These are phyloP conservation scores for Stachybotrys chlorohalonatus DNA, from an alignment of 2,329 filamentous ascomycete genomes.

Conservation along the genomic window DNA sequence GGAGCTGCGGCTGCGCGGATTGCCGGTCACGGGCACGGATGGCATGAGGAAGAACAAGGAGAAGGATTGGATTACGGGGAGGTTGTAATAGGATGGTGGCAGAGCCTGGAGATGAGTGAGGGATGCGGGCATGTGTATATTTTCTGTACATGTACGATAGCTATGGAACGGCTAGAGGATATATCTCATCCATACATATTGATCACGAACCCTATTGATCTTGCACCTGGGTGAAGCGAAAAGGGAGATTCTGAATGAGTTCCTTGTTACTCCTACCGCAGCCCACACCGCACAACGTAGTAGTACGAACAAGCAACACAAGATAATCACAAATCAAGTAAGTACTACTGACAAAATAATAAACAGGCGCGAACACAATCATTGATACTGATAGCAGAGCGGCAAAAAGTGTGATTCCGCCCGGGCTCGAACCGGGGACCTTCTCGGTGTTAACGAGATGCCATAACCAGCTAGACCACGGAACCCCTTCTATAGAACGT, in stretches of 20 bases:
- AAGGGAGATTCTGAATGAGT: too few relatives aligned
- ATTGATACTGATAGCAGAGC: background rate
- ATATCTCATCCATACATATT: background rate
- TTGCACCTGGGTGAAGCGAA: too few relatives aligned
- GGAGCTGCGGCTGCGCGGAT: conserved; percentile 52
- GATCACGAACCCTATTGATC: background rate
- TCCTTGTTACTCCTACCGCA: too few relatives aligned
- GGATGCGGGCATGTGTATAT: conserved; percentile 10
- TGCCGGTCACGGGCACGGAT: conserved; percentile 46
- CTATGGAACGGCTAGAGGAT: background rate
- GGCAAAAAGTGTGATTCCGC: background rate
- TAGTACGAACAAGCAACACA: too few relatives aligned
- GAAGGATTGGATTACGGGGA: conserved; percentile 31
- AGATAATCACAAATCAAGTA: too few relatives aligned
- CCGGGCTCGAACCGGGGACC: conserved; percentile 2
- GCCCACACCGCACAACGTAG: too few relatives aligned
- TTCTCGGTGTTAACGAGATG: conserved; percentile 3
- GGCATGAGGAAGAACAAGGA: conserved; percentile 31
- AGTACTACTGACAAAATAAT: too few relatives aligned
- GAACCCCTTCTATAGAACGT: background rate
- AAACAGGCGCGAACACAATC: background rate
- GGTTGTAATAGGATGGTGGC: conserved; percentile 14
- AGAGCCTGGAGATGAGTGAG: background rate
- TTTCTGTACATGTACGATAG: conserved; percentile 18
- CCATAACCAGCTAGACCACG: conserved; percentile 3